Evolutionary conservation across 2,329 filamentous ascomycete species (phyloP).

Genomic region (Akanthomyces dipterigenus): DNA sequence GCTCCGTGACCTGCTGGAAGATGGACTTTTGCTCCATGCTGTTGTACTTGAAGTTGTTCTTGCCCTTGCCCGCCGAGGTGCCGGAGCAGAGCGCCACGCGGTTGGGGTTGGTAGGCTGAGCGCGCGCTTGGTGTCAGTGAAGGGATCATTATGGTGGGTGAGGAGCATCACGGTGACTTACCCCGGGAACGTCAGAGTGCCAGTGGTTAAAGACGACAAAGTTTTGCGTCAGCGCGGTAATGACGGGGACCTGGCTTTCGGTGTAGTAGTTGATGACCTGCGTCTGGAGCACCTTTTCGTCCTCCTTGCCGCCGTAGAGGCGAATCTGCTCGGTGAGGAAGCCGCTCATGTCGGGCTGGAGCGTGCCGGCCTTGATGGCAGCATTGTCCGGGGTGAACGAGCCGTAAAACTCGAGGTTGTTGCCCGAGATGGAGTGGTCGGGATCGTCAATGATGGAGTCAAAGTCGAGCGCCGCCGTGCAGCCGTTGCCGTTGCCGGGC

Average conservation of each 20-base stretch:
- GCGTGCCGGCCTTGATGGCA: conserved; percentile 25
- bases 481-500: conserved; percentile 17
- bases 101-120: conserved; percentile 40
- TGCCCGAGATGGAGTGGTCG: conserved; percentile 33
- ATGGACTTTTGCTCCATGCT: conserved; percentile 26
- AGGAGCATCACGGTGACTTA: conserved; percentile 15
- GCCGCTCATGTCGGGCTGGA: conserved; percentile 26
- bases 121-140: not conserved
- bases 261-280: conserved; percentile 40
- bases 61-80: conserved; percentile 24
- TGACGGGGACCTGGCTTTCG: conserved; percentile 33
- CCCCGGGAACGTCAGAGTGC: conserved; percentile 35
- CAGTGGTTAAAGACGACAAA: conserved; percentile 38
- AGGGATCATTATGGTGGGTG: too few relatives aligned
- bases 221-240: conserved; percentile 32
- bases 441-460: conserved; percentile 36
- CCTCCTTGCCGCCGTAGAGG: conserved; percentile 25
- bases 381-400: conserved; percentile 31
- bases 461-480: conserved; percentile 28
- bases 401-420: conserved; percentile 38
- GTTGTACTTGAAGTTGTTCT: conserved; percentile 23
- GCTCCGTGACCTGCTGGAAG: conserved; percentile 35
- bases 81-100: conserved; percentile 25
- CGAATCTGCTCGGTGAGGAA: conserved; percentile 36
- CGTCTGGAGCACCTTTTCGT: conserved; percentile 24